Evolutionary conservation across 805 yeast species (phyloP), one percentile per base, ranked within the genome.

Genomic region (Scheffersomyces amazonensis): DNA sequence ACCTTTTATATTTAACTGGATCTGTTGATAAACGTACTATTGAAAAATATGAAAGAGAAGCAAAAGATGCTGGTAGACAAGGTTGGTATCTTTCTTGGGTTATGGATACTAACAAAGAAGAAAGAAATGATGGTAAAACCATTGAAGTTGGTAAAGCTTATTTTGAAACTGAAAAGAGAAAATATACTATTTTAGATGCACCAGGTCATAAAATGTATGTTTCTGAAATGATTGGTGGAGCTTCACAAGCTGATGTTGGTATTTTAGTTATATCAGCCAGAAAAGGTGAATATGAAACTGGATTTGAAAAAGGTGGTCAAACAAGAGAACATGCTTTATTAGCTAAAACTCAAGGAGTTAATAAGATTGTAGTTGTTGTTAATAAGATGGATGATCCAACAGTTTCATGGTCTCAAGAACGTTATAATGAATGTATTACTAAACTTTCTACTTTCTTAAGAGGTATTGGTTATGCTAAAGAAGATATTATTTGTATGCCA

Each of bases 41-140:
- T 49, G 99, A 93, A 53, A 93, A 93, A 66, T 91, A 91, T 62
- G 98, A 93, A 73, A 81, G 90, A 64, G 99, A 93, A 69, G 99
- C 99, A 43, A 89, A 89, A 66, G 99, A 93, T 54, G 98, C 98
- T 32, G 98, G 99, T 65, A 86, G 98, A 74, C 99, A 93, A 73
- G 97, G 97, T 66, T 93, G 99, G 99, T 93, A 93, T 64, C 73
- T 93, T 53, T 90, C 98, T 7, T 93, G 99, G 99, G 95, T 93
- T 53, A 90, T 93, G 96, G 99, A 93, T 66, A 91, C 97, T 53
- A 93, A 95, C 73, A 90, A 88, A 69, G 99, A 93, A 71, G 99
- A 93, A 74, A 86, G 99, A 76, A 87, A 78, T 55, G 97, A 93
- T 69, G 99, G 99, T 75, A 93, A 93, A 73, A 93, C 99, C 49